Evolutionary conservation across 768 basidiomycete genomes (phyloP), one percentile per base, ranked within the genome.

Genomic region (Lentinula detonsa): DNA sequence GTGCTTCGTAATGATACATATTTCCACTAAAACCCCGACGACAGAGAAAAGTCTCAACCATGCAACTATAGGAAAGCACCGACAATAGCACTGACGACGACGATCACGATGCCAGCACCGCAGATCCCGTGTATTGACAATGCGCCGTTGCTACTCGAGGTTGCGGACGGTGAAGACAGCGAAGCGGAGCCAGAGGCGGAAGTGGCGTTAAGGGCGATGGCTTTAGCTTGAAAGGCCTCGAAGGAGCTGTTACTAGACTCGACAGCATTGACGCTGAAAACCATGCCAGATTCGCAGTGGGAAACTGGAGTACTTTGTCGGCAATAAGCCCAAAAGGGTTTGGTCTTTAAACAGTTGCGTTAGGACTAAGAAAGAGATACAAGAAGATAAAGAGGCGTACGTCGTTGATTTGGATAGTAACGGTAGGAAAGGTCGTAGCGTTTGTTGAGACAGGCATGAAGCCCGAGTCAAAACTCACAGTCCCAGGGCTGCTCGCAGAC

Each of bases 231-330:
- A 76, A 85, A 86, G 4, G 83, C 84, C 18, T 68, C 77, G 65
- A 82, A 86, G 66, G 68, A 83, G 64, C 83, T 81, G 21, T 77
- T 61, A n/a, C 82, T 77, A 2, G 71, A 63, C 63, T 81, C 81
- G 35, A 76, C 72, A 11, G 85, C 78, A 68, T 85, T 88, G 62
- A 74, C 75, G 23, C 81, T 69, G 71, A 85, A 85, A 54, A 85
- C 83, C 85, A 86, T 86, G 52, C 85, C 85, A 48, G 72, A 67
- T 0, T 76, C 77, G 66, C 85, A 86, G 68, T 87, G 85, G 7
- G 57, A 59, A 5, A 50, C 57, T 1, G 57, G 57, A 46, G 65
- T 70, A 2, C 62, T 53, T 65, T 84, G 83, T 1, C 72, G 71
- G 68, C 85, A 85, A 72, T 78, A 84, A 2, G 71, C 79, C 85